These are phyloP conservation scores for Blumeria hordei DNA, from an alignment of 2,329 filamentous ascomycete genomes.

Conservation along the genomic window DNA sequence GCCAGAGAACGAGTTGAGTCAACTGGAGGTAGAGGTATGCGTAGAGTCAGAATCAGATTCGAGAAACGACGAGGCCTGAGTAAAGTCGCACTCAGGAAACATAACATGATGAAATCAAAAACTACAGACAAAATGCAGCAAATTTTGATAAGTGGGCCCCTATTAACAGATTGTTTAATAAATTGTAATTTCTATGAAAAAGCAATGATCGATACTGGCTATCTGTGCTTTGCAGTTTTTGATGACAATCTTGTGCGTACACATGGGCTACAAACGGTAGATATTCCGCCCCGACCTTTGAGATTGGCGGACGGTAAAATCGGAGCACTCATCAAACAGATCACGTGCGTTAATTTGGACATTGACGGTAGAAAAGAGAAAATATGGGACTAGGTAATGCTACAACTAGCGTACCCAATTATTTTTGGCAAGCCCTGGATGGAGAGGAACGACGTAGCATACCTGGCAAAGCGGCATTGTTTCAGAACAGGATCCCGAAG, in stretches of 20 bases:
- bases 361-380: neutral
- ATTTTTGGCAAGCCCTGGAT: neutral
- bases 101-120: too few species aligned
- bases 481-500: neutral
- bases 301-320: neutral
- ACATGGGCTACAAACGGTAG: neutral
- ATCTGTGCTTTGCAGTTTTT: neutral
- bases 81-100: neutral
- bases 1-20: neutral
- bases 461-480: neutral
- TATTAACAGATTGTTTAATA: neutral
- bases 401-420: neutral
- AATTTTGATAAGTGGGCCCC: neutral
- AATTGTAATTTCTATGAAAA: neutral
- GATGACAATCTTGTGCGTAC: slow-evolving; percentile 1
- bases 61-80: neutral
- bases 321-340: neutral
- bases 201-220: neutral
- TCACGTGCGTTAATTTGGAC: neutral
- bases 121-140: too few species aligned
- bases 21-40: neutral
- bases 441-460: neutral
- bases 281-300: neutral
- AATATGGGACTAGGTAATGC: neutral
- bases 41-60: neutral